Evolutionary conservation across 2,329 filamentous ascomycete species (phyloP).

Genomic region (Phaeophleospora eucalypticola): DNA sequence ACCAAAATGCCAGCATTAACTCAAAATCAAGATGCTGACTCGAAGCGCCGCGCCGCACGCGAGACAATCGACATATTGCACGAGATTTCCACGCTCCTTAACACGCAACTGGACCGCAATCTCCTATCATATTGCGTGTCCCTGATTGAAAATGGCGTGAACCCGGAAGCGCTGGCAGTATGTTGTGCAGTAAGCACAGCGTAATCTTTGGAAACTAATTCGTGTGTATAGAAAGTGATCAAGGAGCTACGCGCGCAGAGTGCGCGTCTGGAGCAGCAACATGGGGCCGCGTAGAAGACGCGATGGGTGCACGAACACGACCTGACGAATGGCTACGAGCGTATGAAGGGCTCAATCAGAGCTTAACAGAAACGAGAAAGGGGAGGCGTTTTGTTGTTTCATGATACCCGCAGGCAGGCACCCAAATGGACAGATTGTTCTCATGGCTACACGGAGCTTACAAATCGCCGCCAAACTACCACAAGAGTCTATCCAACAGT

Average conservation of each 20-base stretch:
- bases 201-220: slow-evolving; percentile 1
- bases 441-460: no score
- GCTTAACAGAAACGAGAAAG: no score
- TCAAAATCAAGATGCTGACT: slow-evolving; percentile 36
- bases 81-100: slow-evolving; percentile 85
- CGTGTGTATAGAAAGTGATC: slow-evolving; percentile 41
- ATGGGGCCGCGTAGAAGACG: not conserved
- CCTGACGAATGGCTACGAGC: no score
- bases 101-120: slow-evolving; percentile 86
- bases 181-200: slow-evolving; percentile 35
- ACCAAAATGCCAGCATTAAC: slow-evolving; percentile 28
- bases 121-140: slow-evolving; percentile 93
- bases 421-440: no score
- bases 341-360: no score
- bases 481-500: no score
- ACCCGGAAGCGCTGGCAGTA: slow-evolving; percentile 91
- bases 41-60: slow-evolving; percentile 72
- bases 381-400: no score
- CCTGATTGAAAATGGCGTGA: slow-evolving; percentile 94
- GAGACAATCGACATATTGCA: slow-evolving; percentile 67
- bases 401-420: no score
- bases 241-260: slow-evolving; percentile 43
- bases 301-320: not conserved
- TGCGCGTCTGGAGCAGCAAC: slow-evolving; percentile 17
- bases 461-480: no score